Percentiles rank a stretch among this genome's conserved stretches.
Conservation (phyloP, 257 asterid genomes). For the Fraxinus americana region DNA sequence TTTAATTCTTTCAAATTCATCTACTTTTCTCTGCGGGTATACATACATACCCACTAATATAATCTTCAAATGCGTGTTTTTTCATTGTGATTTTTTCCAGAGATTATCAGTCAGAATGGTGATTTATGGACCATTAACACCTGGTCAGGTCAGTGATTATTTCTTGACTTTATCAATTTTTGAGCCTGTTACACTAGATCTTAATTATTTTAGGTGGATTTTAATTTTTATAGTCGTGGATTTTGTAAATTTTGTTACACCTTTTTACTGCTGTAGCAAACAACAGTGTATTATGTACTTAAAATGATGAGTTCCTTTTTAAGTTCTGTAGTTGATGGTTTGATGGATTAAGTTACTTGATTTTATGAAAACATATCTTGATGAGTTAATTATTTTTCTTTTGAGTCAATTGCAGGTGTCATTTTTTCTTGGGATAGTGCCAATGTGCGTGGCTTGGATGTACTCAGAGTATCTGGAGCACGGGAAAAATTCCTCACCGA, state of each 20-base stretch:
- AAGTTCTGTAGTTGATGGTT: background rate
- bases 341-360: background rate
- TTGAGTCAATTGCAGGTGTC: slow-evolving; percentile 58
- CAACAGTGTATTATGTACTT: background rate
- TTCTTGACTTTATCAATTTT: slow-evolving; percentile 6
- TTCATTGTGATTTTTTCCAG: slow-evolving; percentile 19
- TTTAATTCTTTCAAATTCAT: slow-evolving; percentile 15
- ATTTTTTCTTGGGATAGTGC: slow-evolving; percentile 71
- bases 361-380: background rate
- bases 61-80: slow-evolving; percentile 14
- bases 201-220: slow-evolving; percentile 18
- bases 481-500: slow-evolving; percentile 47
- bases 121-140: slow-evolving; percentile 78
- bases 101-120: slow-evolving; percentile 44
- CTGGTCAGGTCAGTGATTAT: slow-evolving; percentile 66
- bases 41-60: background rate
- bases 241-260: background rate
- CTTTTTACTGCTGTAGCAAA: no score
- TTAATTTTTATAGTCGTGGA: slow-evolving; percentile 3
- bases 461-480: slow-evolving; percentile 77
- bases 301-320: background rate
- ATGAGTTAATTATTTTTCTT: slow-evolving; percentile 11
- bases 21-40: slow-evolving; percentile 32
- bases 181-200: background rate
- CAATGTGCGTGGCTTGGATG: slow-evolving; percentile 78